Evolutionary conservation across 2,329 filamentous ascomycete genomes (phyloP), one percentile per base, ranked within the genome.

Genomic region (Botrytis hyacinthi): DNA sequence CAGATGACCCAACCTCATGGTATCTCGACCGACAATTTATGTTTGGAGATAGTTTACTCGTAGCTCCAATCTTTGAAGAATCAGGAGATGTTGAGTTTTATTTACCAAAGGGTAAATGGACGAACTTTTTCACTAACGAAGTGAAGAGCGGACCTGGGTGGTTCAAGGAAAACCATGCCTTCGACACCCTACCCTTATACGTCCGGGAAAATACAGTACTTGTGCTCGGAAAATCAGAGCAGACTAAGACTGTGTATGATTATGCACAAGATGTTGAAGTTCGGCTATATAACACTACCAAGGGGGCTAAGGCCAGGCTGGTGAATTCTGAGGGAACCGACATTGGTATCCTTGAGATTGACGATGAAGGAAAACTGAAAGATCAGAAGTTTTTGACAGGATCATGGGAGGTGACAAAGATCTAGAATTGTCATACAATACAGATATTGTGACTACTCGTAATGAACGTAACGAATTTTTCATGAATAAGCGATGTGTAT

Each of bases 11-110:
- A n/a, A 89, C 86, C 37, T 84, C 85, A 0, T 90, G 88, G 85
- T 83, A 81, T 63, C 80, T 88, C 42, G 89, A 91, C 77, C 86
- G 86, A 29, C 86, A 90, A 78, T 91, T 89, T 78, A 89, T 91
- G 86, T 83, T 91, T 54, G 89, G 89, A 1, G 82, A 82, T n/a
- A 84, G 84, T 68, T 80, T 91, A 35, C 80, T 90, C 18, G 85
- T 89, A 32, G 88, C 88, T 0, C 88, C 88, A 0, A 84, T 90
- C 2, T 90, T 90, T 75, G 83, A 84, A n/a, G 86, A 88, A 75
- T 83, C 84, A 14, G 87, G 88, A 0, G 82, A 83, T 7, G 87
- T 88, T 0, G 85, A 87, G 40, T 88, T 89, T 77, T 90, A 91
- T 78, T 80, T 87, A 10, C 86, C 86, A 3, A 81, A 82, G n/a